phyloP scores from a whole-genome alignment of 352 stramenopile species.

The Phytophthora fragariae region DNA sequence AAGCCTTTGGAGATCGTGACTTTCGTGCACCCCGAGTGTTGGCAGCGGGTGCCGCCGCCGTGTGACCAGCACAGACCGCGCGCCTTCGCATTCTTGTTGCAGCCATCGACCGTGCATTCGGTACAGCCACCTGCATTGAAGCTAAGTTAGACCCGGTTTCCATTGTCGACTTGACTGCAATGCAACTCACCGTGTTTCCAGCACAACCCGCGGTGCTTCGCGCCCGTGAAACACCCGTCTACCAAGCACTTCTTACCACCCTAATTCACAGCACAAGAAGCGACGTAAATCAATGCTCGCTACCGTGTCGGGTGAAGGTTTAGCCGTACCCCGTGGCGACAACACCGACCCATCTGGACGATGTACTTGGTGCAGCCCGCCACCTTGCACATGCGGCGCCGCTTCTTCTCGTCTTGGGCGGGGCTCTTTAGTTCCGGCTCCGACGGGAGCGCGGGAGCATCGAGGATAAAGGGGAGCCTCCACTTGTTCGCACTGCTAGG shows the following conservation, averaged over 20 bases:
- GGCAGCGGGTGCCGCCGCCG: constrained; percentile 27
- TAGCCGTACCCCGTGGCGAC: constrained; percentile 40
- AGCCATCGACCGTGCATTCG: constrained; percentile 12
- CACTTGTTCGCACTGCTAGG: constrained; percentile 7
- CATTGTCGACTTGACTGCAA: too few relatives aligned
- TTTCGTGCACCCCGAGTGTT: constrained; percentile 8
- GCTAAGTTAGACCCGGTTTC: too few relatives aligned
- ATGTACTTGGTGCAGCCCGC: constrained; percentile 50
- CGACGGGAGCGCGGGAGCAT: neutral
- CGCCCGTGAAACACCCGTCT: constrained; percentile 38
- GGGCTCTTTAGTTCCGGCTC: constrained; percentile 1
- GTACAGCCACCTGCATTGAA: neutral
- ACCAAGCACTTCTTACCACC: constrained; percentile 57
- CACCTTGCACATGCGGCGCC: constrained; percentile 39
- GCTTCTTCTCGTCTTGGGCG: constrained; percentile 34
- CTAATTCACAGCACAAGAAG: constrained; percentile 19
- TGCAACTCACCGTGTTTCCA: neutral
- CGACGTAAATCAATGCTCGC: neutral
- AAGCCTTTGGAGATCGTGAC: constrained; percentile 13
- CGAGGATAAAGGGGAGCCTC: constrained; percentile 10
- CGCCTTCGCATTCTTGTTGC: constrained; percentile 36
- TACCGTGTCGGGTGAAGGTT: neutral
- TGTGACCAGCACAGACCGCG: constrained; percentile 61
- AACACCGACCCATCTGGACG: constrained; percentile 50
- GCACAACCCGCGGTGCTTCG: constrained; percentile 1